A percentile compares a stretch with the other conserved stretches of the same genome.
Conservation (phyloP, 768 basidiomycete genomes). For the Austroboletus festivus region DNA sequence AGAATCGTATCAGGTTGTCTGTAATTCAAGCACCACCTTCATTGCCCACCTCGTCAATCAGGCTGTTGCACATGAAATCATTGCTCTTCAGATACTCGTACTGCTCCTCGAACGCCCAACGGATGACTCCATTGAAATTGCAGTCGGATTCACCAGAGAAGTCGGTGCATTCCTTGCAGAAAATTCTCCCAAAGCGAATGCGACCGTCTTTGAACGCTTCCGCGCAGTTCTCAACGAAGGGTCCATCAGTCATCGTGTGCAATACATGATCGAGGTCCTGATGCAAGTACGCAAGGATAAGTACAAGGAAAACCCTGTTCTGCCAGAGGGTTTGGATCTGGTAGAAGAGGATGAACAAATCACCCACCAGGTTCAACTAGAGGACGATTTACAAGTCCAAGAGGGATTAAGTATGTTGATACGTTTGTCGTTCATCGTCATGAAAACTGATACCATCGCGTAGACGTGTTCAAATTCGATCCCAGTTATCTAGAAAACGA, state of each 20-base stretch:
- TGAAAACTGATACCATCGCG: constrained; percentile 6
- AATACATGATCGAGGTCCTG: constrained; percentile 99
- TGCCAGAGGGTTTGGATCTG: constrained; percentile 91
- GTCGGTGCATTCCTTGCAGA: constrained; percentile 93
- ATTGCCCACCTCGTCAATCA: constrained; percentile 92
- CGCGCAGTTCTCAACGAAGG: constrained; percentile 96
- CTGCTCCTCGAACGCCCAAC: constrained; percentile 95
- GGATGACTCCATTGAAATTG: constrained; percentile 97
- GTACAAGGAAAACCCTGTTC: constrained; percentile 96
- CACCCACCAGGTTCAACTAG: constrained; percentile 87
- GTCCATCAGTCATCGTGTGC: constrained; percentile 90
- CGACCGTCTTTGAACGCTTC: constrained; percentile 95
- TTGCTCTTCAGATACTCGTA: constrained; percentile 92
- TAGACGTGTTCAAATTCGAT: constrained; percentile 96
- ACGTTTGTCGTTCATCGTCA: not conserved
- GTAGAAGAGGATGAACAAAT: constrained; percentile 99
- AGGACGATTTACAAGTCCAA: constrained; percentile 91
- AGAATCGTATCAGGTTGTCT: constrained; percentile 64
- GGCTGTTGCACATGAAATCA: constrained; percentile 87
- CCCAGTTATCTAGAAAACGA: constrained; percentile 87
- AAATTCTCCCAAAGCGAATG: constrained; percentile 91
- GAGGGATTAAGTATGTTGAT: constrained; percentile 84
- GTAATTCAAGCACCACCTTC: constrained; percentile 90
- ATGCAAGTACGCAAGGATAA: constrained; percentile 99
- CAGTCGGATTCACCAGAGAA: constrained; percentile 96